These are phyloP conservation scores for Hebeloma cylindrosporum DNA, from an alignment of 768 basidiomycete genomes.

Conservation along the genomic window DNA sequence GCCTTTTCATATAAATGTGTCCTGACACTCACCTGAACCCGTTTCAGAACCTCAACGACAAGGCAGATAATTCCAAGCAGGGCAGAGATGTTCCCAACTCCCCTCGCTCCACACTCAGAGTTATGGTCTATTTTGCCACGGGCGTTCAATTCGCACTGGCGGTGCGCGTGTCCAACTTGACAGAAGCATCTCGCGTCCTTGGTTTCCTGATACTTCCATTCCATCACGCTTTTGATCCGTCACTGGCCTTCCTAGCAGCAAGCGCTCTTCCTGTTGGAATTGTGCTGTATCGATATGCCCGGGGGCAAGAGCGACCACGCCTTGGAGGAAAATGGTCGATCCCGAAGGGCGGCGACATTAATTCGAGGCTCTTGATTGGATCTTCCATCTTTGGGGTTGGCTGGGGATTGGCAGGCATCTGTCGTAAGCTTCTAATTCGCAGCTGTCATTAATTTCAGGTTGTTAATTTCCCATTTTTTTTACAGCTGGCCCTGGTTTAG, in stretches of 20 bases:
- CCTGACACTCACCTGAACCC: background rate
- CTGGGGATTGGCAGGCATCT: slow-evolving; percentile 61
- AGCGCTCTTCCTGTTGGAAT: slow-evolving; percentile 50
- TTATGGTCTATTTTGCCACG: slow-evolving; percentile 42
- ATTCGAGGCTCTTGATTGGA: slow-evolving; percentile 47
- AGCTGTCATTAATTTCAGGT: background rate
- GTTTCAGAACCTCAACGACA: slow-evolving; percentile 9
- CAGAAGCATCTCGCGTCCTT: slow-evolving; percentile 47
- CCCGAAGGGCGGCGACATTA: slow-evolving; percentile 40
- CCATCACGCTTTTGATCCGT: slow-evolving; percentile 53
- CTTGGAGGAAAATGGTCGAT: slow-evolving; percentile 48
- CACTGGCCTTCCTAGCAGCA: slow-evolving; percentile 51
- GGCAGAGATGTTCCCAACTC: slow-evolving; percentile 12
- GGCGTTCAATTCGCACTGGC: slow-evolving; percentile 53
- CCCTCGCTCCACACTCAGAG: slow-evolving; percentile 27
- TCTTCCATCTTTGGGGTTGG: slow-evolving; percentile 60
- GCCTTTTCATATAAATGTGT: background rate
- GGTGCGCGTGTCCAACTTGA: slow-evolving; percentile 53
- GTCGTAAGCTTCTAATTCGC: slow-evolving; percentile 43
- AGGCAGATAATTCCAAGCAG: slow-evolving; percentile 13
- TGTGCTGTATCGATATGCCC: slow-evolving; percentile 43
- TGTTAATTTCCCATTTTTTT: slow-evolving; percentile 10
- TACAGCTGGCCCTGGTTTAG: slow-evolving; percentile 60
- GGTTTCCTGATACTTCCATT: slow-evolving; percentile 53
- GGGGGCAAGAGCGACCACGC: slow-evolving; percentile 36